Evolutionary conservation across 345 rosid species (phyloP).

Genomic region (Lumnitzera racemosa): DNA sequence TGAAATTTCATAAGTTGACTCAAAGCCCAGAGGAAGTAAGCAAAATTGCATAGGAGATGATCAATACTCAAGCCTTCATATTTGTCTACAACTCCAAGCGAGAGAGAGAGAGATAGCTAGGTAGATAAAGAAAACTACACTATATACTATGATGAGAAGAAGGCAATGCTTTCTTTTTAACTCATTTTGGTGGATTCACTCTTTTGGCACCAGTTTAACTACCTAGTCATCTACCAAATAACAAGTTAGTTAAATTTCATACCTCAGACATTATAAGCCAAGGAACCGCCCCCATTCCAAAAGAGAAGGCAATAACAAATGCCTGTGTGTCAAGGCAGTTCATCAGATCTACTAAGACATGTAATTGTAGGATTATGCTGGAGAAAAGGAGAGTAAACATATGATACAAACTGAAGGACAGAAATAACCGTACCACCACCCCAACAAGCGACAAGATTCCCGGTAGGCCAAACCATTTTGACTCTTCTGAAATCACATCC

Average conservation of each 20-base stretch:
- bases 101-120: too few species aligned
- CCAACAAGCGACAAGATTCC: slow-evolving; percentile 78
- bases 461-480: slow-evolving; percentile 42
- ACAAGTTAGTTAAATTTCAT: slow-evolving; percentile 5
- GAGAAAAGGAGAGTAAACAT: neutral
- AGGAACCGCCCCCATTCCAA: slow-evolving; percentile 95
- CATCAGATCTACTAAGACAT: neutral
- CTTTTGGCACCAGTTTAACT: too few species aligned
- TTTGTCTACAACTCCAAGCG: too few species aligned
- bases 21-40: too few species aligned
- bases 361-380: neutral
- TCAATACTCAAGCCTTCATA: too few species aligned
- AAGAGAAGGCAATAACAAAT: slow-evolving; percentile 65
- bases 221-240: neutral
- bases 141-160: too few species aligned
- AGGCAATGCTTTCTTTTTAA: too few species aligned
- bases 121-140: too few species aligned
- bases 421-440: slow-evolving; percentile 60
- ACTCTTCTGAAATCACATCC: slow-evolving; percentile 48
- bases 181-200: too few species aligned
- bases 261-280: slow-evolving; percentile 99
- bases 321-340: slow-evolving; percentile 29
- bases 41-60: too few species aligned
- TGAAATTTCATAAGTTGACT: too few species aligned
- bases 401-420: neutral